A percentile compares a stretch with the other conserved stretches of the same genome.
phyloP scores from a whole-genome alignment of 106 monocot species.

The Apostasia shenzhenica region DNA sequence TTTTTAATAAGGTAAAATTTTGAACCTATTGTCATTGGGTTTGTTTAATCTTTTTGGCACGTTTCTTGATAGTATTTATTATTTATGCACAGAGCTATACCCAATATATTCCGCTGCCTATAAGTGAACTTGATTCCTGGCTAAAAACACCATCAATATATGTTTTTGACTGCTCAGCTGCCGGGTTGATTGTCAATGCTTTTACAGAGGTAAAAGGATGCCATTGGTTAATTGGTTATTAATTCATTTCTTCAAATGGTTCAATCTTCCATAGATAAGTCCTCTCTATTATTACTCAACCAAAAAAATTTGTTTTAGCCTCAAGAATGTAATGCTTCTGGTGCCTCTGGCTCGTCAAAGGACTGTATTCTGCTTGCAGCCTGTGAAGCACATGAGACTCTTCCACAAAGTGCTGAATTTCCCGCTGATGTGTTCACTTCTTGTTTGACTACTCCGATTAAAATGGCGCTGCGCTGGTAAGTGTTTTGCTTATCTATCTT shows the following conservation, averaged over 20 bases:
- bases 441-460: conserved; percentile 92
- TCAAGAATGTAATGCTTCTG: conserved; percentile 50
- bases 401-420: conserved; percentile 91
- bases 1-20: conserved; percentile 78
- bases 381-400: conserved; percentile 86
- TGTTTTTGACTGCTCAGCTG: conserved; percentile 96
- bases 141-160: conserved; percentile 93
- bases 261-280: too few species aligned
- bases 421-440: conserved; percentile 98
- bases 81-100: conserved; percentile 69
- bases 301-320: conserved; percentile 17
- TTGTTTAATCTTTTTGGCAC: neutral
- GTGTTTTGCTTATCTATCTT: conserved; percentile 4
- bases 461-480: conserved; percentile 90
- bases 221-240: neutral
- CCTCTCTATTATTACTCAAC: too few species aligned
- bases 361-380: conserved; percentile 96
- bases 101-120: conserved; percentile 88
- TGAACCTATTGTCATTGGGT: neutral
- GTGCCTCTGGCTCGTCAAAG: conserved; percentile 42
- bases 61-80: neutral
- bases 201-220: conserved; percentile 55
- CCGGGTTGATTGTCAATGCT: conserved; percentile 83
- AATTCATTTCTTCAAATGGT: too few species aligned
- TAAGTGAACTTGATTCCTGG: conserved; percentile 95